phyloP scores from a whole-genome alignment of 495 filamentous ascomycete species.

The Pyrenula aspistea region DNA sequence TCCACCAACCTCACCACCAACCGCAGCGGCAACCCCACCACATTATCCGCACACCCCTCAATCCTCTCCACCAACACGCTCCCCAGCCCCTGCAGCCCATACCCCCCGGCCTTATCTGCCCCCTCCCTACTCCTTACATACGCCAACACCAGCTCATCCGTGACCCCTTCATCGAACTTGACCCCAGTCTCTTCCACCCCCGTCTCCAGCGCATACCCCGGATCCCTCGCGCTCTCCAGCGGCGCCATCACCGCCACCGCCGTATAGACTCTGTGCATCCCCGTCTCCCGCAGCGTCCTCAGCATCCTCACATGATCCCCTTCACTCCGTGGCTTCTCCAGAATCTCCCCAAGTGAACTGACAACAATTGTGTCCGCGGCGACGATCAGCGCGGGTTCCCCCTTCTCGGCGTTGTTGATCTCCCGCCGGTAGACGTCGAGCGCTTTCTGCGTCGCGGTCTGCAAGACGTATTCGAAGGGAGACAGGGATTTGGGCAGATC shows the following conservation, averaged over 20 bases:
- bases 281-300: constrained; percentile 59
- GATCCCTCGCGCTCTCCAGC: constrained; percentile 57
- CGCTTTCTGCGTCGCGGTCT: constrained; percentile 74
- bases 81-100: constrained; percentile 86
- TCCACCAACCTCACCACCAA: constrained; percentile 74
- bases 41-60: constrained; percentile 86
- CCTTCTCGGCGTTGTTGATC: constrained; percentile 40
- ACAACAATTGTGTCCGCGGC: constrained; percentile 90
- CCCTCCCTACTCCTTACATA: constrained; percentile 91
- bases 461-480: constrained; percentile 82
- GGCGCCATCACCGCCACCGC: constrained; percentile 74
- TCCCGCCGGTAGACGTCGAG: constrained; percentile 63
- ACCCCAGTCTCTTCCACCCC: constrained; percentile 83
- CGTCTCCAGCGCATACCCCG: constrained; percentile 73
- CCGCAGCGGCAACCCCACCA: constrained; percentile 84
- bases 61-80: constrained; percentile 75
- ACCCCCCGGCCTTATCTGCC: constrained; percentile 91
- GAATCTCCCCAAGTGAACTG: constrained; percentile 54
- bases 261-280: constrained; percentile 68
- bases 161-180: constrained; percentile 57
- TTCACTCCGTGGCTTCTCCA: constrained; percentile 81
- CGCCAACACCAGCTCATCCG: constrained; percentile 70
- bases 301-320: constrained; percentile 77
- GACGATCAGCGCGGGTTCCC: constrained; percentile 75
- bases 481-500: constrained; percentile 68